These are phyloP conservation scores for Musa troglodytarum DNA, from an alignment of 176 grass and related monocot species.

Conservation along the genomic window DNA sequence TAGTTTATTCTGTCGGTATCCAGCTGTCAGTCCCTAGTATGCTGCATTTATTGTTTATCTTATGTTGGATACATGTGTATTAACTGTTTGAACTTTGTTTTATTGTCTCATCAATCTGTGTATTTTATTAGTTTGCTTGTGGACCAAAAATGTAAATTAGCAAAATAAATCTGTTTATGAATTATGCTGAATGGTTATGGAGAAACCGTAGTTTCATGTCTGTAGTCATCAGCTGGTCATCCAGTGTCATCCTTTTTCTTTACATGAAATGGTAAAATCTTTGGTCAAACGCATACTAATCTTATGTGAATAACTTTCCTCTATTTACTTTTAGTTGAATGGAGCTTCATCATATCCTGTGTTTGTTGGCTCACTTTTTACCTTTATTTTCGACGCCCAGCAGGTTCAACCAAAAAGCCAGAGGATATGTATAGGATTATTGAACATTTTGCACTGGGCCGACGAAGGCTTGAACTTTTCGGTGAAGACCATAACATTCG, in stretches of 20 bases:
- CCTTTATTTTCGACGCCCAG: not conserved
- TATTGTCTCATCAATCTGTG: not conserved
- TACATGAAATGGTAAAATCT: not conserved
- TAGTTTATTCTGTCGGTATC: too few relatives aligned
- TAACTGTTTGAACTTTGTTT: not conserved
- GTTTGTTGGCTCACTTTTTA: not conserved
- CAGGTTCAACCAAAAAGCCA: conserved; percentile 90
- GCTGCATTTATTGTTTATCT: too few relatives aligned
- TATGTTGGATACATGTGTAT: not conserved
- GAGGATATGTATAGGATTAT: conserved; percentile 98
- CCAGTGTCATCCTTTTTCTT: not conserved
- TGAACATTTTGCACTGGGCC: conserved; percentile 97
- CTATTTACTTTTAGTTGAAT: not conserved
- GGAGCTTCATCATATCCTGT: not conserved
- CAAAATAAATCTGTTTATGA: not conserved
- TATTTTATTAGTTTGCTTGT: not conserved
- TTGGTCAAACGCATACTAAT: not conserved
- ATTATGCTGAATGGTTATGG: not conserved
- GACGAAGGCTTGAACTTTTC: conserved; percentile 80
- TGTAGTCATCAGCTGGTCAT: not conserved
- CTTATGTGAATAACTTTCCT: not conserved
- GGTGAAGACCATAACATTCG: conserved; percentile 97
- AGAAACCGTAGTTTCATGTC: not conserved
- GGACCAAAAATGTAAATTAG: not conserved
- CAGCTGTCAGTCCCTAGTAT: too few relatives aligned